Conservation (phyloP, 306 rosid species). For the Quercus glauca region DNA sequence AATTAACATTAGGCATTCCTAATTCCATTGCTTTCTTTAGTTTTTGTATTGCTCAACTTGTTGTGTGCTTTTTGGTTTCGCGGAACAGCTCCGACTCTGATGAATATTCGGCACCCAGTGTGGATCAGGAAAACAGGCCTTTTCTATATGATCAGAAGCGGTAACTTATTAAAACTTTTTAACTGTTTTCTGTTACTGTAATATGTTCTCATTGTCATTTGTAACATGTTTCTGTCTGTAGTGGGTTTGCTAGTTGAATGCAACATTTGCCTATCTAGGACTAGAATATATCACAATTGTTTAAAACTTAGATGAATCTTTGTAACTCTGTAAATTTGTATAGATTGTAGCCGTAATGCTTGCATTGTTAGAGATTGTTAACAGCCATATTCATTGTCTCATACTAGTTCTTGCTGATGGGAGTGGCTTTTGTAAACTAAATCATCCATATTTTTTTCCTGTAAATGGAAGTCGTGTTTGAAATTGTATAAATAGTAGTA, state of each 20-base stretch:
- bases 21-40: neutral
- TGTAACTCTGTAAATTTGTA: neutral
- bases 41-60: slow-evolving; percentile 1
- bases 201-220: neutral
- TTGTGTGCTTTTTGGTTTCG: slow-evolving; percentile 9
- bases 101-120: slow-evolving; percentile 30
- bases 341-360: neutral
- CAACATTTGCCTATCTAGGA: neutral
- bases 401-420: neutral
- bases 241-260: neutral
- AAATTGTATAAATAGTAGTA: neutral
- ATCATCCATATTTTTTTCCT: neutral
- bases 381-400: neutral
- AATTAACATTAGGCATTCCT: neutral
- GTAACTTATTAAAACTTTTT: slow-evolving; percentile 33
- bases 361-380: neutral
- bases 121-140: slow-evolving; percentile 57
- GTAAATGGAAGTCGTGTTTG: neutral
- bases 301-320: neutral
- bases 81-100: slow-evolving; percentile 45
- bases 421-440: neutral
- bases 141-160: slow-evolving; percentile 54
- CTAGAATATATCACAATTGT: neutral
- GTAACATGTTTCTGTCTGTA: neutral
- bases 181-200: slow-evolving; percentile 1